Percentiles rank a stretch among this genome's conserved stretches.
Conservation (phyloP, 768 basidiomycete genomes). For the Trametes meyenii region DNA sequence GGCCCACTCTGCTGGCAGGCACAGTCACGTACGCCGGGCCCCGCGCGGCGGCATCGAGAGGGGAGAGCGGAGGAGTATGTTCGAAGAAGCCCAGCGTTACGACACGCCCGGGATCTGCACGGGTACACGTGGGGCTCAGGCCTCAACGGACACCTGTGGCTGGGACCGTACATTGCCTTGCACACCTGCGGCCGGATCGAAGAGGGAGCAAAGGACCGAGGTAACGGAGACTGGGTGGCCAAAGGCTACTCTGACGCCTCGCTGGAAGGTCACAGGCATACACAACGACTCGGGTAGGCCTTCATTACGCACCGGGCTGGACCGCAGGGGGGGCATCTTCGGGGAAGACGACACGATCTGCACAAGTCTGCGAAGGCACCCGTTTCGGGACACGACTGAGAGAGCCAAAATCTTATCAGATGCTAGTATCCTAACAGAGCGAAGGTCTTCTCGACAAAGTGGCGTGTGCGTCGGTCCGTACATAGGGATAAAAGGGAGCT, state of each 20-base stretch:
- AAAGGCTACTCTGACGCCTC: slow-evolving; percentile 4
- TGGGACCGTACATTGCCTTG: neutral
- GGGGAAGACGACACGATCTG: slow-evolving; percentile 20
- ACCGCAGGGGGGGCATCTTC: slow-evolving; percentile 12
- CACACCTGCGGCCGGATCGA: slow-evolving; percentile 5
- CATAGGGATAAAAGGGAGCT: neutral
- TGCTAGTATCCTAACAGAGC: neutral
- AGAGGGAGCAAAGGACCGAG: slow-evolving; percentile 16
- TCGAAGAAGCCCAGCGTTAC: slow-evolving; percentile 16
- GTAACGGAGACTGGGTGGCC: slow-evolving; percentile 14
- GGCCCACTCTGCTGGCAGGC: neutral
- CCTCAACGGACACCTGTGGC: slow-evolving; percentile 6
- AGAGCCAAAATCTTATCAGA: slow-evolving; percentile 14
- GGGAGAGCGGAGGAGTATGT: neutral
- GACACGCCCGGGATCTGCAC: slow-evolving; percentile 19
- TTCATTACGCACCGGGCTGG: slow-evolving; percentile 21
- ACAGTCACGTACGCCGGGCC: neutral
- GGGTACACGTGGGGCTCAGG: slow-evolving; percentile 12
- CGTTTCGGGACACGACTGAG: neutral
- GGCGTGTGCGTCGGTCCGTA: neutral
- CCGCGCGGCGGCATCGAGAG: slow-evolving; percentile 3
- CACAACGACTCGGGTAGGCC: slow-evolving; percentile 15
- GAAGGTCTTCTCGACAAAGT: neutral
- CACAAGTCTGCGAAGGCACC: slow-evolving; percentile 11
- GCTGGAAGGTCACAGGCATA: slow-evolving; percentile 15